A percentile compares a stretch with the other conserved stretches of the same genome.
These are phyloP conservation scores for Vitis cinerea DNA, from an alignment of 164 flowering plant species.

Conservation along the genomic window DNA sequence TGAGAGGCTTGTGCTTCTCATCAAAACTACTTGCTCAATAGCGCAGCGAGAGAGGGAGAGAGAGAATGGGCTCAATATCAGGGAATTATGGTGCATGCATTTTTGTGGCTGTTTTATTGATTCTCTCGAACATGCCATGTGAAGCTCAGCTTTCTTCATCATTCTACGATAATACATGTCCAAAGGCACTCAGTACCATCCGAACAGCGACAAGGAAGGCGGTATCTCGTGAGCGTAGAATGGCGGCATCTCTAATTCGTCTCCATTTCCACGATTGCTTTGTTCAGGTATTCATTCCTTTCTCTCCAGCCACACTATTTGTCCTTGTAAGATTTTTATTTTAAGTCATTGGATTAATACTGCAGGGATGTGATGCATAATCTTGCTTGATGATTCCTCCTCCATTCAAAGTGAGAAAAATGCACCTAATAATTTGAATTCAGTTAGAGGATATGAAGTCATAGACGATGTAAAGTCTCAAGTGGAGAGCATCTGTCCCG, in stretches of 20 bases:
- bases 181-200: slow-evolving; percentile 12
- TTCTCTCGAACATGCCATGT: neutral
- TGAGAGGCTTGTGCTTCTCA: no score
- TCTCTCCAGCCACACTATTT: neutral
- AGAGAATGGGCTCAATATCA: no score
- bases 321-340: neutral
- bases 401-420: slow-evolving; percentile 20
- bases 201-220: slow-evolving; percentile 15
- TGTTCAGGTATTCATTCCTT: slow-evolving; percentile 7
- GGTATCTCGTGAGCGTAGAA: slow-evolving; percentile 20
- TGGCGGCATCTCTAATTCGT: slow-evolving; percentile 39
- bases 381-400: slow-evolving; percentile 25
- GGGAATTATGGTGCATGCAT: no score
- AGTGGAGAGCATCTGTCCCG: slow-evolving; percentile 43
- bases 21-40: no score
- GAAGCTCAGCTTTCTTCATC: slow-evolving; percentile 9
- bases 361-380: slow-evolving; percentile 45
- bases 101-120: no score
- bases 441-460: slow-evolving; percentile 41
- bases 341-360: no score
- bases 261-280: slow-evolving; percentile 22
- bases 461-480: slow-evolving; percentile 33
- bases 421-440: slow-evolving; percentile 26
- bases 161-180: slow-evolving; percentile 13
- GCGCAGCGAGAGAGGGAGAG: no score